Base-by-base conservation (phyloP, 2,329 filamentous ascomycete genomes). In the Fusarium illudens region DNA sequence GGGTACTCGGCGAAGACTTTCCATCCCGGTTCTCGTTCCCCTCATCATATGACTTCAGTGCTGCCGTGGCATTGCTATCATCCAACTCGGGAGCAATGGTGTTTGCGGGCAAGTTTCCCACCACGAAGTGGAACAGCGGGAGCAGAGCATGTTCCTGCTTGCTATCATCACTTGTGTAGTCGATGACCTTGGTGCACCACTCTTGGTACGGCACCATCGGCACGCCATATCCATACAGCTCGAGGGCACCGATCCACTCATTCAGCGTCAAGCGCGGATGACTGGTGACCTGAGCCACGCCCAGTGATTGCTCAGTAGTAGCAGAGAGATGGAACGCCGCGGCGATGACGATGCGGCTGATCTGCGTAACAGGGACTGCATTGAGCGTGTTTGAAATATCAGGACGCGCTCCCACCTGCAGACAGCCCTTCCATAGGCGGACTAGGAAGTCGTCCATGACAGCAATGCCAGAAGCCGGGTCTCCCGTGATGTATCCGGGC, bases 361-460 rank as follows among this genome's bases (percentile, higher is more conserved):
- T 94, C 70, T 97, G 93, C 65, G 89, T 89, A 25, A 97, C 94
- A 0, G 95, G 94, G 0, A 97, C 92, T 78, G 90, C 89, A 81
- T 97, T 98, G 78, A 97, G 89, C 0, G 93, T 92, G 82, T 97
- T 98, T 76, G 84, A 80, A 71, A 97, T 96, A 70, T 87, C 85
- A 1, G 94, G 95, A 0, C 93, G 86, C 3, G 85, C 84, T 3
- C 82, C 82, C 3, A 97, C 84, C 79, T 98, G 94, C 52, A 97
- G 83, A 73, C 93, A 97, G 60, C 93, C 94, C 81, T 97, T 97
- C 59, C 90, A 81, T 80, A 97, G 88, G 36, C 95, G 89, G 68
- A 97, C 87, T 7, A 98, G 81, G 83, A 97, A 98, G 79, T 97
- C 95, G 75, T 98, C 95, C 1, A 90, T 94, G 77, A 91, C 93